Base-by-base conservation (phyloP, 306 rosid species). In the Castanea mollissima region DNA sequence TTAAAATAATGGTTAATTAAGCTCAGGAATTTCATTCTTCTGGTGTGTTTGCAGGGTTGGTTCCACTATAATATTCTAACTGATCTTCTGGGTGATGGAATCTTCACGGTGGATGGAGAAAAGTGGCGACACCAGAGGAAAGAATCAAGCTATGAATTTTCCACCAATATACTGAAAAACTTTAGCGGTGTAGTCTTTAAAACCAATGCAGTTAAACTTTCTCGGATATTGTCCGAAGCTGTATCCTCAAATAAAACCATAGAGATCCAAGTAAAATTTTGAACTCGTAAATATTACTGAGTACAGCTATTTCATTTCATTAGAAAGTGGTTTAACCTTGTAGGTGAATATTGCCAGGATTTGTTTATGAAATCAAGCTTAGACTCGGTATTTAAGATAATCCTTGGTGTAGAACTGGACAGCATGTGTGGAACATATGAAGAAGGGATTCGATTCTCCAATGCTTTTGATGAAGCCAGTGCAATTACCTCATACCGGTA, bases 81-180 rank as follows among this genome's bases (percentile, higher is more conserved):
- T 84, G 97, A 92, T 86, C 90, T 94, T 74, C 89, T 94, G 6
- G 98, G 98, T 62, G 93, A 92, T 80, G 98, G 97, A 16, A 94
- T 94, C 83, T 94, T 94, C 65, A 29, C 90, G 0, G 96, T 92
- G 21, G 97, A 92, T 79, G 97, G 97, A 8, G 90, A 90, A 55
- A 90, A 89, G 85, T 92, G 97, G 97, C 93, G 91, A 1, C 84
- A 92, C 10, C 96, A 92, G 81, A 92, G 97, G 80, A 92, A 90
- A 76, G 70, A 88, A 75, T 79, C 91, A 69, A 88, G 95, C 84
- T 83, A 92, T 76, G 96, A 89, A 56, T 90, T 92, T 86, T 92
- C 97, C 20, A 89, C 93, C 2, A 92, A 29, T 75, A 72, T 80
- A 87, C 76, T 90, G 65, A 85, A 91, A 81, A 90, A 92, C 51